Evolutionary conservation across 805 yeast genomes (phyloP).

Genomic region (Saccharomycopsis oosterbeekiorum): DNA sequence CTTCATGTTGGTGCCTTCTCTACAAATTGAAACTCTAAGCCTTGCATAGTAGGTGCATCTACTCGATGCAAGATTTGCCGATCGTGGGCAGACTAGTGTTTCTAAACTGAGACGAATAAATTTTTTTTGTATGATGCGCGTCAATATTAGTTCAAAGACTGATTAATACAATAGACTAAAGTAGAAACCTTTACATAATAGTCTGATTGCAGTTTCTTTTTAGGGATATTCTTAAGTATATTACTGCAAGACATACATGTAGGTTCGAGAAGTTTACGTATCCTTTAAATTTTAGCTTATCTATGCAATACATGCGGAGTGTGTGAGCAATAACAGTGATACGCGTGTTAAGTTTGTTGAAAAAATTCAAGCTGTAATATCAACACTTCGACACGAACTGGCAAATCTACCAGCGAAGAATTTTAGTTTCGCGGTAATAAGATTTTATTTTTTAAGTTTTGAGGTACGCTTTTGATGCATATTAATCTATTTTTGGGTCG

Average conservation of each 20-base stretch:
- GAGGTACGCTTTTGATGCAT: background rate
- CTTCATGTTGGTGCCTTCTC: background rate
- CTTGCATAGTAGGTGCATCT: background rate
- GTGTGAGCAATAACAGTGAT: constrained; percentile 6
- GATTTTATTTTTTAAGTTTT: background rate
- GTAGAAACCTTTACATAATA: background rate
- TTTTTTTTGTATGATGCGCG: background rate
- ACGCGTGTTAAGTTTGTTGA: background rate
- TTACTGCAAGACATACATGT: background rate
- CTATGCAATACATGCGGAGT: background rate
- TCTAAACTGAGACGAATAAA: background rate
- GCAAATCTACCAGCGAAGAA: background rate
- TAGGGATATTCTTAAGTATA: background rate
- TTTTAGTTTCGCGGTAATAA: background rate
- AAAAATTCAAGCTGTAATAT: background rate
- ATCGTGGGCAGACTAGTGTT: background rate
- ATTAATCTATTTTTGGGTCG: background rate
- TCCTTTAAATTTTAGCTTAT: background rate
- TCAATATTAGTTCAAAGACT: background rate
- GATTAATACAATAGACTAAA: background rate
- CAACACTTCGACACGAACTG: background rate
- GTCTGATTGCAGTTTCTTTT: background rate
- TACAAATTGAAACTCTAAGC: background rate
- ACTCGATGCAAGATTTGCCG: background rate
- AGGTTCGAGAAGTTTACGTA: background rate